These are phyloP conservation scores for Eucalyptus tenuipes DNA, from an alignment of 345 rosid species.

Conservation along the genomic window DNA sequence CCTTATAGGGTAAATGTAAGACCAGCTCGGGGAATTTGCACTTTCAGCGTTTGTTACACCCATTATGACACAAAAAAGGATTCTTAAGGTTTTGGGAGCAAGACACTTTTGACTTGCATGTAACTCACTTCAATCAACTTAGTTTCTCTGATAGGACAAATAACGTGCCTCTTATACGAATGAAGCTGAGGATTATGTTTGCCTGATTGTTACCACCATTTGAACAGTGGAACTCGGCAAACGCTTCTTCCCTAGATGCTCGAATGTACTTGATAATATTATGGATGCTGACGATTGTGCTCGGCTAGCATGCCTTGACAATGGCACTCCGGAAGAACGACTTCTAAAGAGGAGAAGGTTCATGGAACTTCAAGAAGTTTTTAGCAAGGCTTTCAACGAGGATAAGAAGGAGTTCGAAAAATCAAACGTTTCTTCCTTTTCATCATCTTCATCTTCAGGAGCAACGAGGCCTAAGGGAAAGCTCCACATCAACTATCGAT, in stretches of 20 bases:
- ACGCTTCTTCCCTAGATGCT: slow-evolving; percentile 70
- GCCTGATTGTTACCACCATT: background rate
- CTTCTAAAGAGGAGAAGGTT: slow-evolving; percentile 38
- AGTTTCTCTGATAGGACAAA: background rate
- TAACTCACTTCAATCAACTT: background rate
- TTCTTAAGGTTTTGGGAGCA: background rate
- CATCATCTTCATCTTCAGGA: slow-evolving; percentile 8
- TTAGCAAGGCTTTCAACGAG: slow-evolving; percentile 47
- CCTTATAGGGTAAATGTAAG: background rate
- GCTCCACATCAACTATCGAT: background rate
- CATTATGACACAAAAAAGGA: background rate
- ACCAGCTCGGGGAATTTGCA: background rate
- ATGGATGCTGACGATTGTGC: slow-evolving; percentile 60
- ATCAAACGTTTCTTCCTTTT: slow-evolving; percentile 30
- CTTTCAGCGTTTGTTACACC: background rate
- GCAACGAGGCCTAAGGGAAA: background rate
- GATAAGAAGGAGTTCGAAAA: slow-evolving; percentile 46
- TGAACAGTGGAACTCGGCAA: slow-evolving; percentile 62
- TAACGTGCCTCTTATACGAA: background rate
- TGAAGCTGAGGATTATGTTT: background rate
- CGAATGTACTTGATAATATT: slow-evolving; percentile 47
- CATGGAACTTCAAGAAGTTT: slow-evolving; percentile 45
- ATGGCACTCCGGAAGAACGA: slow-evolving; percentile 40
- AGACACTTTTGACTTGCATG: background rate
- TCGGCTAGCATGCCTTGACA: slow-evolving; percentile 40